These are phyloP conservation scores for Sporothrix sp. DNA, from an alignment of 2,329 filamentous ascomycete species.

Conservation along the genomic window DNA sequence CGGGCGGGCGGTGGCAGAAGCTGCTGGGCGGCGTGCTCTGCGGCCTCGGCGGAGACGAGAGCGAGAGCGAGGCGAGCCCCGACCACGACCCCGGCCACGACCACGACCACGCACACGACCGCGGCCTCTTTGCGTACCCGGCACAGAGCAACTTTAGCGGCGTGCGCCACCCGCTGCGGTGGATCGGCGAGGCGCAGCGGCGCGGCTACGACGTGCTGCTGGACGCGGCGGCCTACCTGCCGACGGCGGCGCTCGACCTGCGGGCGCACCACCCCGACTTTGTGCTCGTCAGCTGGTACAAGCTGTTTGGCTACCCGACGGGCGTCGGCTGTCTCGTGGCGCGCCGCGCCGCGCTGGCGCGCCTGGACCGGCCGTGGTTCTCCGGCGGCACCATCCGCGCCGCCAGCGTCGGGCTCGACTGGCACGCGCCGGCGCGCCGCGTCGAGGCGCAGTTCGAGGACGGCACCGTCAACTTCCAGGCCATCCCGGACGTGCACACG, in stretches of 20 bases:
- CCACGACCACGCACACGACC: slow-evolving; percentile 12
- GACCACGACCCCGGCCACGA: background rate
- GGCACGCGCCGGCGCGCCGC: slow-evolving; percentile 23
- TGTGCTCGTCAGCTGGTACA: slow-evolving; percentile 32
- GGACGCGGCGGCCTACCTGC: slow-evolving; percentile 32
- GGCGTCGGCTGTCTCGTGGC: slow-evolving; percentile 32
- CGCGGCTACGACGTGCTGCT: slow-evolving; percentile 32
- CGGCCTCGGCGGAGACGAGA: background rate
- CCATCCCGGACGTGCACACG: slow-evolving; percentile 29
- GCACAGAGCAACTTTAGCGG: slow-evolving; percentile 38
- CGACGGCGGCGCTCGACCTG: slow-evolving; percentile 28
- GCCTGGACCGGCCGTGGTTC: slow-evolving; percentile 31
- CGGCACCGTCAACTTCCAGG: slow-evolving; percentile 31
- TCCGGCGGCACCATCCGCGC: slow-evolving; percentile 30
- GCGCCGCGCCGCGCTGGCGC: slow-evolving; percentile 23
- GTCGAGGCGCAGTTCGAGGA: slow-evolving; percentile 30
- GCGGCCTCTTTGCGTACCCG: slow-evolving; percentile 35
- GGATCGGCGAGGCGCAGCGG: slow-evolving; percentile 27
- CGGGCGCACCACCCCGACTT: slow-evolving; percentile 29
- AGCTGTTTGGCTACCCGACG: slow-evolving; percentile 33
- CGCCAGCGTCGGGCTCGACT: slow-evolving; percentile 24
- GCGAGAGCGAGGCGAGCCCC: background rate
- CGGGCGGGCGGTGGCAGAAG: background rate
- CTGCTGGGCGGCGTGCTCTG: background rate
- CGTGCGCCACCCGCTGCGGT: slow-evolving; percentile 31